Evolutionary conservation across 129 eudicot species (phyloP).

Genomic region (Arctium minus): DNA sequence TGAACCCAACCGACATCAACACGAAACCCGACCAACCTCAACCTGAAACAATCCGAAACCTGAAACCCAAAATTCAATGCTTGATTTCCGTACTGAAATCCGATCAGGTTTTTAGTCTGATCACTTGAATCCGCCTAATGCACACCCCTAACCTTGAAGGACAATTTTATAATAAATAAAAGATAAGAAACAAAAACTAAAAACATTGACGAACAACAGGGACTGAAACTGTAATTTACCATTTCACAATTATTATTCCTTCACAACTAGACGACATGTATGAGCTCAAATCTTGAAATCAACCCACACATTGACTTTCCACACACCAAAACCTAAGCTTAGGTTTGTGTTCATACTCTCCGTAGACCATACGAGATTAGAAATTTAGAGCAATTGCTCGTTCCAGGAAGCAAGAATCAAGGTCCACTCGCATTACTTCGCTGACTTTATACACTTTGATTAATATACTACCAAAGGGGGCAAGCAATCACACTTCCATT

Average conservation of each 20-base stretch:
- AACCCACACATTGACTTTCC: conserved; percentile 17
- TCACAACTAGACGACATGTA: not conserved
- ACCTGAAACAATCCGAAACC: too few species aligned
- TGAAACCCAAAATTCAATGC: too few species aligned
- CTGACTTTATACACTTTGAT: conserved; percentile 24
- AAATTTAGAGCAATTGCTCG: not conserved
- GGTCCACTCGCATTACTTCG: conserved; percentile 15
- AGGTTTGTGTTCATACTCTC: conserved; percentile 18
- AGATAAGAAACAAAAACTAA: not conserved
- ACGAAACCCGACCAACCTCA: too few species aligned
- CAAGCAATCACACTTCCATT: not conserved
- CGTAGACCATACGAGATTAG: conserved; percentile 2
- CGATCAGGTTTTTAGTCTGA: too few species aligned
- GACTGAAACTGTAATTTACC: not conserved
- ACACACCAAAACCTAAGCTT: not conserved
- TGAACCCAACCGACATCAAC: too few species aligned
- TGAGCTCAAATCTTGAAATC: conserved; percentile 8
- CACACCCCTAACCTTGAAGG: not conserved
- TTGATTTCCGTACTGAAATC: too few species aligned
- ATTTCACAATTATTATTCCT: not conserved
- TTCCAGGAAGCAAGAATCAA: conserved; percentile 22
- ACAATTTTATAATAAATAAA: not conserved
- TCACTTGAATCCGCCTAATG: too few species aligned
- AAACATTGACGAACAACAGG: not conserved
- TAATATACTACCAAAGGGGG: not conserved